phyloP scores from a whole-genome alignment of 2,329 filamentous ascomycete genomes.

The Pseudogymnoascus sp. region DNA sequence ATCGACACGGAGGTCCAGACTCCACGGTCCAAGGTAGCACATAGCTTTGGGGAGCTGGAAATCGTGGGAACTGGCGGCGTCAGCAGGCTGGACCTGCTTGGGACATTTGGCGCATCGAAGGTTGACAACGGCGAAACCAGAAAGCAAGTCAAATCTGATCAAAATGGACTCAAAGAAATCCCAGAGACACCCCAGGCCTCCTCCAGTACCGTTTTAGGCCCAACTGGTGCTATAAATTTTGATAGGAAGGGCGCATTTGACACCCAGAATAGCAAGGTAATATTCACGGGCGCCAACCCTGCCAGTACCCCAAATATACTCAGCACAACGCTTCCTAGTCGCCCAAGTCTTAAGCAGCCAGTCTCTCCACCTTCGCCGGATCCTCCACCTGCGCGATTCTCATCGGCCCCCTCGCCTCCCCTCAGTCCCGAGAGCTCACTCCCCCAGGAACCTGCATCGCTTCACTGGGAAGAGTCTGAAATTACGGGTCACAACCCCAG shows the following conservation, averaged over 20 bases:
- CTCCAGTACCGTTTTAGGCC: slow-evolving; percentile 9
- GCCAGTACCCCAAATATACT: neutral
- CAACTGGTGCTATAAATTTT: neutral
- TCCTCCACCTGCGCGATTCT: slow-evolving; percentile 14
- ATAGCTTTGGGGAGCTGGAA: slow-evolving; percentile 25
- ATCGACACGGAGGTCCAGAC: neutral
- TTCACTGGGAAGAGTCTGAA: slow-evolving; percentile 62
- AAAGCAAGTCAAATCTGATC: neutral
- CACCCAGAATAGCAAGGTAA: neutral
- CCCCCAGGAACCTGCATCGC: slow-evolving; percentile 38
- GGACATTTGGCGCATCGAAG: slow-evolving; percentile 1
- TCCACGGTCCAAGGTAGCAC: slow-evolving; percentile 25
- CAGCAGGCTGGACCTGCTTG: slow-evolving; percentile 18
- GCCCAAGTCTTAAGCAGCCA: slow-evolving; percentile 12
- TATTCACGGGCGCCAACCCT: neutral
- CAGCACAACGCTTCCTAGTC: slow-evolving; percentile 13
- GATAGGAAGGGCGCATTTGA: neutral
- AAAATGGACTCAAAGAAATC: slow-evolving; percentile 15
- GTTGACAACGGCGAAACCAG: neutral
- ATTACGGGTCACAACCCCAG: slow-evolving; percentile 59
- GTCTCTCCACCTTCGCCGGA: slow-evolving; percentile 14
- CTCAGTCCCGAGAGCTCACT: neutral
- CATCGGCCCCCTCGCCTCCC: neutral
- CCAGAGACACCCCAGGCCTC: slow-evolving; percentile 22
- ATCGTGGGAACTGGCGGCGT: slow-evolving; percentile 17